Evolutionary conservation across 2,329 filamentous ascomycete genomes (phyloP).

Genomic region (Plectosphaerella sp.): DNA sequence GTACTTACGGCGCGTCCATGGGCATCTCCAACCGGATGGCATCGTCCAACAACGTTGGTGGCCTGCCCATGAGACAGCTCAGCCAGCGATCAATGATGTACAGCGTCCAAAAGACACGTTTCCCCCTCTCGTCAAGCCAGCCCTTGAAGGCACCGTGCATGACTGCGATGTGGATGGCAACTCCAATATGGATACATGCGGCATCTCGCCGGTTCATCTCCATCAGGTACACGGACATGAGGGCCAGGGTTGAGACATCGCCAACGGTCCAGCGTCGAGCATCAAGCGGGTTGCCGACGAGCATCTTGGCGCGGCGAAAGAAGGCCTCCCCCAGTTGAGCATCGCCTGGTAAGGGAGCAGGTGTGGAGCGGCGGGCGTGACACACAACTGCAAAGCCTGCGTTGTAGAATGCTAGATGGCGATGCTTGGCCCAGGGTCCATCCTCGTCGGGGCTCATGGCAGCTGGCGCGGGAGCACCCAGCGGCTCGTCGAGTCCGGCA

Average conservation of each 20-base stretch:
- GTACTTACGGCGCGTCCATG: conserved; percentile 32
- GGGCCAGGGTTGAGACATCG: conserved; percentile 37
- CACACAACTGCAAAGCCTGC: conserved; percentile 37
- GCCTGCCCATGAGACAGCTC: conserved; percentile 45
- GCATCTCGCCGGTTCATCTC: conserved; percentile 45
- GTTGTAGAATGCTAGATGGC: conserved; percentile 40
- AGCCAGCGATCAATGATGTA: conserved; percentile 46
- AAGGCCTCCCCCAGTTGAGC: conserved; percentile 34
- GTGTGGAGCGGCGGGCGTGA: conserved; percentile 21
- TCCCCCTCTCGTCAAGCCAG: conserved; percentile 36
- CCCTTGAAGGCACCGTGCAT: conserved; percentile 44
- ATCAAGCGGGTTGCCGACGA: conserved; percentile 44
- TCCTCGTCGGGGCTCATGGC: conserved; percentile 10
- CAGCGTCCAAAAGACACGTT: conserved; percentile 47
- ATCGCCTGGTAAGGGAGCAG: conserved; percentile 20
- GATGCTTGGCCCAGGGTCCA: conserved; percentile 17
- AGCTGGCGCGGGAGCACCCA: conserved; percentile 13
- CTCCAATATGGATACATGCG: conserved; percentile 41
- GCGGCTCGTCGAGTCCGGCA: conserved; percentile 24
- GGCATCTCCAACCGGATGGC: conserved; percentile 39
- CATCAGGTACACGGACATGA: conserved; percentile 45
- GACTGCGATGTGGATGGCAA: conserved; percentile 42
- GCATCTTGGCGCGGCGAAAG: conserved; percentile 36
- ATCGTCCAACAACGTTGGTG: conserved; percentile 40
- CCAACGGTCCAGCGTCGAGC: conserved; percentile 33